These are phyloP conservation scores for Melampsora americana DNA, from an alignment of 1,284 basidiomycete genomes.

Conservation along the genomic window DNA sequence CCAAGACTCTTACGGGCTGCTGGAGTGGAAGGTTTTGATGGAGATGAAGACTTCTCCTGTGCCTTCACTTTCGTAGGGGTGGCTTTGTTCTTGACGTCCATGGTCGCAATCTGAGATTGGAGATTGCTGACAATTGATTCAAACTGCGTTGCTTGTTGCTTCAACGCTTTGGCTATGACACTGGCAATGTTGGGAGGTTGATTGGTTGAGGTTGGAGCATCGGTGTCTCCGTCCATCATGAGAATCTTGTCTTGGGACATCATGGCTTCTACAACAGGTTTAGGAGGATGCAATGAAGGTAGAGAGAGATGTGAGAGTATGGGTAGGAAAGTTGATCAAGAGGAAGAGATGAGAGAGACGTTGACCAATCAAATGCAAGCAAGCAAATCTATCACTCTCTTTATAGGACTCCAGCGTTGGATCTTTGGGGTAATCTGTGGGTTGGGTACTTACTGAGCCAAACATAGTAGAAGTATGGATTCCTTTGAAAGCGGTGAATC, in stretches of 20 bases:
- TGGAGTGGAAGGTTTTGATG: neutral
- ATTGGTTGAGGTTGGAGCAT: neutral
- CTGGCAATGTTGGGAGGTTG: neutral
- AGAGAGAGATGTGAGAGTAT: neutral
- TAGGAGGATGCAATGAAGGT: neutral
- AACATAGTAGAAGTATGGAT: neutral
- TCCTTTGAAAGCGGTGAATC: neutral
- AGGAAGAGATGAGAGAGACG: neutral
- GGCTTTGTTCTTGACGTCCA: neutral
- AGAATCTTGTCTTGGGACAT: neutral
- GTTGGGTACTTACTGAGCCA: neutral
- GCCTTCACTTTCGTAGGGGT: slow-evolving; percentile 3
- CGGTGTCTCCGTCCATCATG: neutral
- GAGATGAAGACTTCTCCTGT: neutral
- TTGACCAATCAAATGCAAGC: neutral
- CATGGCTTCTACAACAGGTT: neutral
- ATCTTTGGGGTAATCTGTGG: neutral
- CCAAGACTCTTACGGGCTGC: neutral
- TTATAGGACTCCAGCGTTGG: neutral
- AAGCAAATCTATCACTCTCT: neutral
- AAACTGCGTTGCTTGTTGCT: neutral
- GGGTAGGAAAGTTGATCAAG: neutral
- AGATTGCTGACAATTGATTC: neutral
- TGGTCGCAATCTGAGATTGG: neutral
- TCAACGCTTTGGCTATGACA: neutral